Evolutionary conservation across 2,329 filamentous ascomycete genomes (phyloP), one percentile per base, ranked within the genome.

Genomic region (Talaromyces amestolkiae): DNA sequence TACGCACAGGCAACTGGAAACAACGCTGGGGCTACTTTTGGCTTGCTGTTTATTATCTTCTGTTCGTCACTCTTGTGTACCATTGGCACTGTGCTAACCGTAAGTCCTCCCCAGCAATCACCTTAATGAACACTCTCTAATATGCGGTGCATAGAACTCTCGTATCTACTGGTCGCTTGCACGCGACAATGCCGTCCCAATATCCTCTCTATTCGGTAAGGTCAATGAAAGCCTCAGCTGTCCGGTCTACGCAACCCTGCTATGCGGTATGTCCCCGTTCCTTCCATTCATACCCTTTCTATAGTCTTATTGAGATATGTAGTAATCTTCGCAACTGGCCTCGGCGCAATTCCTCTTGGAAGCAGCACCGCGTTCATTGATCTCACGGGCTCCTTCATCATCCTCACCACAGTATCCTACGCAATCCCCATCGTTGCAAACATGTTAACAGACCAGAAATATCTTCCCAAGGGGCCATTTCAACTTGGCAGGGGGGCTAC

Each of bases 361-460:
- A 87, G 82, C 45, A 84, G 80, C 2, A 88, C 87, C 0, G 89
- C 89, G 0, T 91, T 91, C 75, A 85, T 86, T 58, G 87, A 88
- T 0, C 74, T 76, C 70, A 73, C 75, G 69, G 61, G 67, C 56
- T 71, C 68, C 0, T 68, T 71, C 13, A 70, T 71, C 47, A 81
- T 80, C 13, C 77, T 82, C 53, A 81, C 81, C 66, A 81, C 81
- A 59, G 72, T 81, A 10, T 79, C 81, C 0, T 83, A 81, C 68
- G 71, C 81, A 56, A 73, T 82, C 13, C 81, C 81, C 0, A 81
- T 85, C 47, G 61, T 79, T 3, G 79, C 80, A 2, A 83, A 83
- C 63, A 71, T 84, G 10, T 65, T 82, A 17, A 74, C 76, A 17
- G 77, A 80, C 39, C 79, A 82, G 31, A 71, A 75, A 24, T 80